Evolutionary conservation across 2,329 filamentous ascomycete genomes (phyloP).

Genomic region (Ceratocystis albifundus): DNA sequence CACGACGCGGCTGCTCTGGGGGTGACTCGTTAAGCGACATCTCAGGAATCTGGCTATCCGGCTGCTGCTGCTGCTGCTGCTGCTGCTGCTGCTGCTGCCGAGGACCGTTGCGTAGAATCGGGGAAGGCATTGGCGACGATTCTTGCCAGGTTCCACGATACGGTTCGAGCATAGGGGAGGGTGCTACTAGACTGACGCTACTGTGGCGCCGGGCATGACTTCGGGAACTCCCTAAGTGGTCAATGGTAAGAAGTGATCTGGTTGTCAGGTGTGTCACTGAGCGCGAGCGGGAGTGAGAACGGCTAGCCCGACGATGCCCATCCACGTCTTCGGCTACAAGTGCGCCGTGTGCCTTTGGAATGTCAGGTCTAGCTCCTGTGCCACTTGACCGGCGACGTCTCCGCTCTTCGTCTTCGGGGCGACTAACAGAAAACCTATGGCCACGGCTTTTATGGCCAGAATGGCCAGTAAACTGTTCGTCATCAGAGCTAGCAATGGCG

Average conservation of each 20-base stretch:
- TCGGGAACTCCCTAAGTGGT: conserved; percentile 23
- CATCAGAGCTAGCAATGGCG: conserved; percentile 18
- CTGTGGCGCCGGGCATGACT: conserved; percentile 29
- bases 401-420: conserved; percentile 1
- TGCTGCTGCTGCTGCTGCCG: conserved; percentile 22
- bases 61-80: too few relatives aligned
- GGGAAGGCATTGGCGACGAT: conserved; percentile 87
- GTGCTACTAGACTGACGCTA: conserved; percentile 37
- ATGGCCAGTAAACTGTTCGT: conserved; percentile 8
- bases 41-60: conserved; percentile 26
- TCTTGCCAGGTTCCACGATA: conserved; percentile 92
- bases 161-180: conserved; percentile 77
- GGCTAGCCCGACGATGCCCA: background rate
- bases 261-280: conserved; percentile 30
- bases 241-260: conserved; percentile 44
- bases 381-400: conserved; percentile 14
- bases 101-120: conserved; percentile 38
- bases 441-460: conserved; percentile 7
- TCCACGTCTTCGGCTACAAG: conserved; percentile 18
- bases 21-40: conserved; percentile 35
- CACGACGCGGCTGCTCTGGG: conserved; percentile 36
- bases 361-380: background rate
- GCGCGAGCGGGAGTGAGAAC: conserved; percentile 19
- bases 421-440: conserved; percentile 6
- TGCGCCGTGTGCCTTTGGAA: conserved; percentile 4